Percentiles rank a stretch among this genome's conserved stretches.
phyloP scores from a whole-genome alignment of 768 basidiomycete species.

The Hysterangium stoloniferum region DNA sequence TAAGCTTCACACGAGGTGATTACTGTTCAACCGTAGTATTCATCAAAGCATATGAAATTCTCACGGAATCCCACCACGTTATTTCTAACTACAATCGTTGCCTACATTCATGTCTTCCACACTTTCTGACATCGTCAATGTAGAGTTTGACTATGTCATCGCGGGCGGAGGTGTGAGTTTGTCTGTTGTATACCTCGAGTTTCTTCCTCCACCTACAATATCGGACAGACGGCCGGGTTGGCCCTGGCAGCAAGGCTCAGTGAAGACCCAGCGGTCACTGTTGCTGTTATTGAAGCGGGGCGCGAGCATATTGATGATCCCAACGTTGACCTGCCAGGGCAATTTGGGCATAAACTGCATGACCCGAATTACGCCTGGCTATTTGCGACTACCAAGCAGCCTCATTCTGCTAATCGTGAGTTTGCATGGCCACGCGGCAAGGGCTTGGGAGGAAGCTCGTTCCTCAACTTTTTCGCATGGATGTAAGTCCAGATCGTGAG shows the following conservation, averaged over 20 bases:
- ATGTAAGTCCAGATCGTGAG: not conserved
- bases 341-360: slow-evolving; percentile 19
- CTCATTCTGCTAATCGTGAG: not conserved
- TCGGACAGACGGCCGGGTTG: slow-evolving; percentile 29
- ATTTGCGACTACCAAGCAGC: slow-evolving; percentile 13
- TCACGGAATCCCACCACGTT: not conserved
- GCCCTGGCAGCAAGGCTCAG: slow-evolving; percentile 36
- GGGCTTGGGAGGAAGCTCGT: slow-evolving; percentile 34
- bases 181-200: too few species aligned
- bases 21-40: too few species aligned
- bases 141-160: slow-evolving; percentile 19
- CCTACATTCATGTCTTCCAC: slow-evolving; percentile 11
- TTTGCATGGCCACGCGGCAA: slow-evolving; percentile 18
- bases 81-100: not conserved
- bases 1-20: too few species aligned
- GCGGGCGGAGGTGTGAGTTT: slow-evolving; percentile 9
- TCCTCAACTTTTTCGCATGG: slow-evolving; percentile 32
- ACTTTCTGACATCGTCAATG: slow-evolving; percentile 12
- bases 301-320: slow-evolving; percentile 28
- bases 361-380: slow-evolving; percentile 19
- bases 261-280: slow-evolving; percentile 30
- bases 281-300: slow-evolving; percentile 37
- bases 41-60: not conserved
- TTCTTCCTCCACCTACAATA: not conserved
- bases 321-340: slow-evolving; percentile 25